These are phyloP conservation scores for Monosporascus cannonballus DNA, from an alignment of 2,329 filamentous ascomycete genomes.

Conservation along the genomic window DNA sequence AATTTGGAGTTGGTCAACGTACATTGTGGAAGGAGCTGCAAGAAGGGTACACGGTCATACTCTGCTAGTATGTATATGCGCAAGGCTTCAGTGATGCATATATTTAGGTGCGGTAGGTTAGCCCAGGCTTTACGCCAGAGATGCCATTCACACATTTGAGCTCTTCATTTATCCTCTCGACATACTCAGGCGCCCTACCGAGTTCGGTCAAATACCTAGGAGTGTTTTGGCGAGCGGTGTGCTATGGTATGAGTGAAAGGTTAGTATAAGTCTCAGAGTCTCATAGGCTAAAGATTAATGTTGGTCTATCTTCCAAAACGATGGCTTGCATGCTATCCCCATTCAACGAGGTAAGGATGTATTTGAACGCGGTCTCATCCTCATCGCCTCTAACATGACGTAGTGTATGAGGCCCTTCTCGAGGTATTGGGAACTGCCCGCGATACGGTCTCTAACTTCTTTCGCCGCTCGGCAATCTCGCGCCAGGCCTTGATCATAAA, in stretches of 20 bases:
- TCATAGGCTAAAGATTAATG: too few species aligned
- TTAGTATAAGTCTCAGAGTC: neutral
- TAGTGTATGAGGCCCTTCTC: neutral
- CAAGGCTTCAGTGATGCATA: slow-evolving; percentile 16
- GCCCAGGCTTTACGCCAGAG: slow-evolving; percentile 11
- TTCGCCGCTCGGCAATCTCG: too few species aligned
- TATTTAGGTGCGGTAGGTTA: slow-evolving; percentile 17
- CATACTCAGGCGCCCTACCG: slow-evolving; percentile 10
- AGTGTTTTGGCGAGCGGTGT: slow-evolving; percentile 12
- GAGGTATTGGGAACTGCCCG: neutral
- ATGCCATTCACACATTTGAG: slow-evolving; percentile 8
- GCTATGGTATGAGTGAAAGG: slow-evolving; percentile 1
- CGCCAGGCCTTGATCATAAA: too few species aligned
- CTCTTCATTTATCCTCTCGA: slow-evolving; percentile 6
- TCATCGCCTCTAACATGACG: neutral
- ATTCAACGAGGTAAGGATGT: slow-evolving; percentile 1
- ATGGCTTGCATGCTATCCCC: slow-evolving; percentile 15
- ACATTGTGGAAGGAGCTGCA: too few species aligned
- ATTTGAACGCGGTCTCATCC: slow-evolving; percentile 3
- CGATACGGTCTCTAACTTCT: too few species aligned
- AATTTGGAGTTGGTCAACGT: too few species aligned
- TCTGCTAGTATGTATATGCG: slow-evolving; percentile 9
- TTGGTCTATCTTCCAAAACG: slow-evolving; percentile 13
- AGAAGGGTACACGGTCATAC: too few species aligned
- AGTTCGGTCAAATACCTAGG: slow-evolving; percentile 13